Conservation (phyloP, 768 basidiomycete genomes). For the Stropharia rugosoannulata region DNA sequence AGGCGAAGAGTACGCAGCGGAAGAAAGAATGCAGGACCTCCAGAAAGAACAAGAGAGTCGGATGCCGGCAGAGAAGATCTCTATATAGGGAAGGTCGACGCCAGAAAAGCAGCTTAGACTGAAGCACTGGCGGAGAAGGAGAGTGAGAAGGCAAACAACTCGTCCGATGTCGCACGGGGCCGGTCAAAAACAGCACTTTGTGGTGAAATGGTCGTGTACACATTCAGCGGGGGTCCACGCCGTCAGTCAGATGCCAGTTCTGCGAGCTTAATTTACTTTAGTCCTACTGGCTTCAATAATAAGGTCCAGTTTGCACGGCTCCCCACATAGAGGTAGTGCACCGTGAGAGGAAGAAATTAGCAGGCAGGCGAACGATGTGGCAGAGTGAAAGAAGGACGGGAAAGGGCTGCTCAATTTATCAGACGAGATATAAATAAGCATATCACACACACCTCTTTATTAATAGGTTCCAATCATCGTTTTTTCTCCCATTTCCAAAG, state of each 20-base stretch:
- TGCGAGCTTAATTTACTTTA: slow-evolving; percentile 1
- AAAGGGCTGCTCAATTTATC: no score
- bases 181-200: background rate
- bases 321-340: no score
- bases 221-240: background rate
- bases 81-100: background rate
- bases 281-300: background rate
- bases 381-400: no score
- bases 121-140: background rate
- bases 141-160: background rate
- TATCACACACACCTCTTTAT: no score
- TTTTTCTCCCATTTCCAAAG: no score
- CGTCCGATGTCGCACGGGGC: background rate
- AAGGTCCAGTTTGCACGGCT: no score
- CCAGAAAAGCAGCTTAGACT: background rate
- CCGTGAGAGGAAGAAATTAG: no score
- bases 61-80: background rate
- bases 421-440: no score
- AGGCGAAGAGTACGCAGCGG: background rate
- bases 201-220: background rate
- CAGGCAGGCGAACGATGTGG: no score
- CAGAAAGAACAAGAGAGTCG: background rate
- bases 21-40: background rate
- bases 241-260: background rate
- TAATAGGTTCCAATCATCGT: no score